Conservation (phyloP, 805 yeast genomes). For the Sugiyamaella americana region DNA sequence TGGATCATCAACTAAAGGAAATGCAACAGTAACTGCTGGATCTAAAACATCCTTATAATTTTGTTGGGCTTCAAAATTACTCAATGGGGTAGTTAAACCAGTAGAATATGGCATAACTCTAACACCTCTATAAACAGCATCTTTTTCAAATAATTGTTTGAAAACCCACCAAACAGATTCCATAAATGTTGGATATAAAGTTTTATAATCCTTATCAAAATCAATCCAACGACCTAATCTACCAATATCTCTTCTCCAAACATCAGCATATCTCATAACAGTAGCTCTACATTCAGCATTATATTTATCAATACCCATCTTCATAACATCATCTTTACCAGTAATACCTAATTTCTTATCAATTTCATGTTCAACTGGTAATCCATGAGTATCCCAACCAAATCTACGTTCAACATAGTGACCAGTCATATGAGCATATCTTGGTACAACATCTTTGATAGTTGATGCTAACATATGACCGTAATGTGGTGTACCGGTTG, state of each 20-base stretch:
- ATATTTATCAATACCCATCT: conserved; percentile 88
- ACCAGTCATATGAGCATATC: conserved; percentile 98
- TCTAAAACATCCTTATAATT: conserved; percentile 96
- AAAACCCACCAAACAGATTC: conserved; percentile 99
- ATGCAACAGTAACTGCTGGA: conserved; percentile 92
- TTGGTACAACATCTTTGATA: conserved; percentile 92
- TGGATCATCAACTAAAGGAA: conserved; percentile 74
- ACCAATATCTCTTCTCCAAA: conserved; percentile 90
- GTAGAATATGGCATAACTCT: conserved; percentile 99
- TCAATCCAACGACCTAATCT: conserved; percentile 99
- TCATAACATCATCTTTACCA: conserved; percentile 90
- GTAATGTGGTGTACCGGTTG: conserved; percentile 98
- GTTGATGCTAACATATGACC: conserved; percentile 98
- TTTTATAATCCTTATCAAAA: conserved; percentile 96
- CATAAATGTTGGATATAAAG: conserved; percentile 93
- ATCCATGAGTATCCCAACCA: conserved; percentile 99
- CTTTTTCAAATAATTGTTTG: conserved; percentile 77
- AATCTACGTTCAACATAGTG: conserved; percentile 93
- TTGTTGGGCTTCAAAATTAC: conserved; percentile 97
- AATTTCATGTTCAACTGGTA: conserved; percentile 97
- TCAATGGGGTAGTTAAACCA: conserved; percentile 91
- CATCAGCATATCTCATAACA: conserved; percentile 94
- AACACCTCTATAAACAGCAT: conserved; percentile 86
- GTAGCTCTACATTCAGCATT: conserved; percentile 92
- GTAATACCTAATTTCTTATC: conserved; percentile 94